phyloP scores from a whole-genome alignment of 2,329 filamentous ascomycete genomes.

The Aspergillus ruber region DNA sequence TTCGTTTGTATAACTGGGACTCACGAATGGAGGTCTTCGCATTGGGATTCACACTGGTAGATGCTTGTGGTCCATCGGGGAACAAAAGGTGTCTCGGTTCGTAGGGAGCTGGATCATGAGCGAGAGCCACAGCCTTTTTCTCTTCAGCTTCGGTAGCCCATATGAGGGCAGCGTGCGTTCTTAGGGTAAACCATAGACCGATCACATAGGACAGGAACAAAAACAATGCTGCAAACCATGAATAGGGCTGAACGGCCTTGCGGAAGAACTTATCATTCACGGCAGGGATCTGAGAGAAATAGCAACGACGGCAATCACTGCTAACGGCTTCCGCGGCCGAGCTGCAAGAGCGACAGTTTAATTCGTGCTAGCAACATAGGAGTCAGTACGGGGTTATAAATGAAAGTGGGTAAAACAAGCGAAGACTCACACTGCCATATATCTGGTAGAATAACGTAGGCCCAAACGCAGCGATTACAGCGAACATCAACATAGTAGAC shows the following conservation, averaged over 20 bases:
- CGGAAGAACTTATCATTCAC: slow-evolving; percentile 83
- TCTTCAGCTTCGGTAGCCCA: slow-evolving; percentile 84
- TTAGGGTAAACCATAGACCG: slow-evolving; percentile 87
- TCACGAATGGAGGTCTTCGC: slow-evolving; percentile 69
- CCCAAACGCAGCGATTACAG: slow-evolving; percentile 88
- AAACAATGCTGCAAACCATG: slow-evolving; percentile 76
- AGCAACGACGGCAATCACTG: slow-evolving; percentile 81
- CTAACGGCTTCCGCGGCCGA: slow-evolving; percentile 43
- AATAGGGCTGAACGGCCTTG: slow-evolving; percentile 87
- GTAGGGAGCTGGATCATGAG: slow-evolving; percentile 24
- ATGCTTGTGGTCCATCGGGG: slow-evolving; percentile 22
- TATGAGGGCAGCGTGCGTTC: slow-evolving; percentile 93
- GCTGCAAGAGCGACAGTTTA: slow-evolving; percentile 67
- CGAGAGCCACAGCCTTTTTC: slow-evolving; percentile 51
- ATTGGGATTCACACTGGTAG: slow-evolving; percentile 38
- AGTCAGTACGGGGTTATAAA: slow-evolving; percentile 27
- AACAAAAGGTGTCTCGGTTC: slow-evolving; percentile 30
- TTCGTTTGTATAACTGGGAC: slow-evolving; percentile 84
- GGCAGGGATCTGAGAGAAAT: slow-evolving; percentile 81
- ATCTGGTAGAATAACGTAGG: slow-evolving; percentile 98
- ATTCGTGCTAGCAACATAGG: slow-evolving; percentile 61
- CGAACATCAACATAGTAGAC: slow-evolving; percentile 95
- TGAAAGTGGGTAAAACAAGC: not conserved
- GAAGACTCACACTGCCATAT: slow-evolving; percentile 68
- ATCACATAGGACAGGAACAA: slow-evolving; percentile 92